These are phyloP conservation scores for Mortierella sp. DNA, from an alignment of 371 early-diverging fungal species.

Conservation along the genomic window DNA sequence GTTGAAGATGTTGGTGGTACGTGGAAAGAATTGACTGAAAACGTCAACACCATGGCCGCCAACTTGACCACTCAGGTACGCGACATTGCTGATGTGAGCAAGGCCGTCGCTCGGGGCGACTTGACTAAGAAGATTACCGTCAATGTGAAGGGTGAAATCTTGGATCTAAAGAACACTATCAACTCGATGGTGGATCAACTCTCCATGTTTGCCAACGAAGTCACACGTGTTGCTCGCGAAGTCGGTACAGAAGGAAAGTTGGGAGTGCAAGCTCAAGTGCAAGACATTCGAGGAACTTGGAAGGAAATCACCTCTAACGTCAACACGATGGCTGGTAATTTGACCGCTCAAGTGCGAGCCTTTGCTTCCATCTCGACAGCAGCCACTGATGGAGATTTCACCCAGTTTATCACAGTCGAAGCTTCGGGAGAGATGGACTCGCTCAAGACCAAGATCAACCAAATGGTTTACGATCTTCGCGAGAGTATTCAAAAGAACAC, in stretches of 20 bases:
- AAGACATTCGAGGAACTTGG: constrained; percentile 75
- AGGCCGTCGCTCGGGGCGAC: constrained; percentile 65
- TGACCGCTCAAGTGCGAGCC: constrained; percentile 73
- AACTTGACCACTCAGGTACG: constrained; percentile 67
- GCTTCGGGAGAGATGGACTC: constrained; percentile 84
- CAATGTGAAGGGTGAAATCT: constrained; percentile 64
- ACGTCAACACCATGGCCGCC: constrained; percentile 64
- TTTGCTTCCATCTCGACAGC: constrained; percentile 74
- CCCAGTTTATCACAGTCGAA: constrained; percentile 75
- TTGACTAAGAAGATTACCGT: constrained; percentile 63
- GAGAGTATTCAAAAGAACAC: constrained; percentile 80
- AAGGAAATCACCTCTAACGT: constrained; percentile 73
- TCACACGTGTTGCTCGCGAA: constrained; percentile 64
- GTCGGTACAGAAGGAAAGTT: constrained; percentile 69
- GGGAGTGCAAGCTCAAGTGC: constrained; percentile 65
- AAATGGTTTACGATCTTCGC: constrained; percentile 76
- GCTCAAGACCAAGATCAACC: constrained; percentile 82
- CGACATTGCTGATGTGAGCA: constrained; percentile 63
- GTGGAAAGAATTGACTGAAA: constrained; percentile 67
- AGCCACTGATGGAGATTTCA: constrained; percentile 77
- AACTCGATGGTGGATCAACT: constrained; percentile 66
- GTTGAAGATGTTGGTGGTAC: constrained; percentile 67
- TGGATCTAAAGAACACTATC: constrained; percentile 67
- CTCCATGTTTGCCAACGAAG: constrained; percentile 64
- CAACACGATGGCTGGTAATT: constrained; percentile 70